Conservation (phyloP, 2,329 filamentous ascomycete species). For the Colletotrichum cereale region DNA sequence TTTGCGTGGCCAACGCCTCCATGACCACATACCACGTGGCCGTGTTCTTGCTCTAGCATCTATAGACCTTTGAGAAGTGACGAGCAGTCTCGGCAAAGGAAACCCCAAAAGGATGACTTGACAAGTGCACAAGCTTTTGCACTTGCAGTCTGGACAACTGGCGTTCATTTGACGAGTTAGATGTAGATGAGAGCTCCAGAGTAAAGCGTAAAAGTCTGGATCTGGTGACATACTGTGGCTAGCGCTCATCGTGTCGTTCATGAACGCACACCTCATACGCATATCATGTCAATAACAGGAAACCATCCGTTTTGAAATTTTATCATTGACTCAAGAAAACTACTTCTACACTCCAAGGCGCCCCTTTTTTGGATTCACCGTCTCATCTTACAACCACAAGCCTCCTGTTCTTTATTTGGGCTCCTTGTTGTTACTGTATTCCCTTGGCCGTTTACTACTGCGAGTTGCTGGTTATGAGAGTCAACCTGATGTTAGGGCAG, state of each 20-base stretch:
- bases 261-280: background rate
- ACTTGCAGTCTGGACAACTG: background rate
- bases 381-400: conserved; percentile 33
- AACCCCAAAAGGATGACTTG: background rate
- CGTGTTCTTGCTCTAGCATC: too few relatives aligned
- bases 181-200: background rate
- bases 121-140: background rate
- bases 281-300: background rate
- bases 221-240: background rate
- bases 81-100: too few relatives aligned
- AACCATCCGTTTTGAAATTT: background rate
- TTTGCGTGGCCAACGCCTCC: background rate
- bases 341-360: conserved; percentile 27
- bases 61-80: too few relatives aligned
- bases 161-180: background rate
- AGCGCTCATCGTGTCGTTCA: too few relatives aligned
- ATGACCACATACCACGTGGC: too few relatives aligned
- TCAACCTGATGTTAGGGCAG: conserved; percentile 17
- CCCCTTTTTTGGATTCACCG: conserved; percentile 25
- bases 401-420: background rate
- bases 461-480: conserved; percentile 5
- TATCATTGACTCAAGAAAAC: conserved; percentile 36
- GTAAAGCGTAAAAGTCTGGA: too few relatives aligned
- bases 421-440: conserved; percentile 24
- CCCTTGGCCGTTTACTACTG: conserved; percentile 4